Percentiles rank a stretch among this genome's conserved stretches.
Evolutionary conservation across 176 grass and related monocot genomes (phyloP).

Genomic region (Avena atlantica): DNA sequence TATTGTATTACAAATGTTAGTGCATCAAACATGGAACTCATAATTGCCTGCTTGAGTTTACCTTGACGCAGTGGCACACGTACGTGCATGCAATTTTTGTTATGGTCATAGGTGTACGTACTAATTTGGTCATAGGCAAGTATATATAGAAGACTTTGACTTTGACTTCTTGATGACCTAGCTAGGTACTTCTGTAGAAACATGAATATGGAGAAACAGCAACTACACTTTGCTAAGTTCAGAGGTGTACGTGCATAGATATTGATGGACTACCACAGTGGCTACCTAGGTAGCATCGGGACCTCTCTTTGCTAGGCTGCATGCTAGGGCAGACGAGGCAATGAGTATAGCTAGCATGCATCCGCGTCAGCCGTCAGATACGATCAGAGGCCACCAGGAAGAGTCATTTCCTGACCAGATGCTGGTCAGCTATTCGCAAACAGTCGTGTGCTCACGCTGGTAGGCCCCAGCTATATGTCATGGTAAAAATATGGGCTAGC

Average conservation of each 20-base stretch:
- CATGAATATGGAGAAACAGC: neutral
- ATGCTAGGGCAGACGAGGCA: neutral
- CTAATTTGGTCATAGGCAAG: neutral
- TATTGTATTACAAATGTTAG: conserved; percentile 20
- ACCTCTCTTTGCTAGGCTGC: conserved; percentile 27
- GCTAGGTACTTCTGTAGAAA: neutral
- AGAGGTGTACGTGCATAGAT: conserved; percentile 21
- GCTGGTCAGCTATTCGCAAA: neutral
- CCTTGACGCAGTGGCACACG: neutral
- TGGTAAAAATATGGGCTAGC: neutral
- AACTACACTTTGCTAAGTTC: conserved; percentile 13
- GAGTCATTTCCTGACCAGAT: conserved; percentile 21
- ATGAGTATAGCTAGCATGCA: conserved; percentile 30
- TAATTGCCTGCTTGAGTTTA: neutral
- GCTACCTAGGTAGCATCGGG: neutral
- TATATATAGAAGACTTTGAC: neutral
- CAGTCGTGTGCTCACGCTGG: neutral
- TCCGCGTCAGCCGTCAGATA: neutral
- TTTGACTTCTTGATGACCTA: neutral
- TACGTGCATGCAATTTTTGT: neutral
- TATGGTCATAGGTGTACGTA: neutral
- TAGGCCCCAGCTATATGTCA: neutral
- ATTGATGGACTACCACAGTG: neutral
- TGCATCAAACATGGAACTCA: neutral
- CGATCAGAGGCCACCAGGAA: conserved; percentile 5